Evolutionary conservation across 305 asterid species (phyloP).

Genomic region (Plantago lanceolata): DNA sequence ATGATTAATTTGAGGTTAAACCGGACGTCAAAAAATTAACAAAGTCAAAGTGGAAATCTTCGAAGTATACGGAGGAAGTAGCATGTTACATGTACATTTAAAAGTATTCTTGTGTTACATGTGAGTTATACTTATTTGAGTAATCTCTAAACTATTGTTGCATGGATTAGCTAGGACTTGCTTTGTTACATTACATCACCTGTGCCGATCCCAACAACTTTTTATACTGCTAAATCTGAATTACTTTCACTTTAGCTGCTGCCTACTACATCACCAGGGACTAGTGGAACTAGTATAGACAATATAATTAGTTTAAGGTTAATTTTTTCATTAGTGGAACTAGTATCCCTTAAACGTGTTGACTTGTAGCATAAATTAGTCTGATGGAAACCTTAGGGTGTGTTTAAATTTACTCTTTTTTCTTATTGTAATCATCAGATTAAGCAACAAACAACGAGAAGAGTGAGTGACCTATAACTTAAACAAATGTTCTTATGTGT

Average conservation of each 20-base stretch:
- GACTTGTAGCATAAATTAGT: conserved; percentile 18
- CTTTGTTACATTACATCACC: not conserved
- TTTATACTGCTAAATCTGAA: conserved; percentile 11
- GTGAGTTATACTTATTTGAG: not conserved
- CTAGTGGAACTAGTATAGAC: conserved; percentile 18
- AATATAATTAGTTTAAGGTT: conserved; percentile 19
- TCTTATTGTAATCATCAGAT: not conserved
- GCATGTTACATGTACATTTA: not conserved
- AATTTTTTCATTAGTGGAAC: conserved; percentile 7
- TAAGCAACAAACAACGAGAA: not conserved
- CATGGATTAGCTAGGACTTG: too few relatives aligned
- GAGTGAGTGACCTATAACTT: too few relatives aligned
- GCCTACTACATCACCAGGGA: conserved; percentile 23
- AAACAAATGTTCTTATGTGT: too few relatives aligned
- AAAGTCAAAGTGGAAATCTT: too few relatives aligned
- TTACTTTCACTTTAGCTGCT: not conserved
- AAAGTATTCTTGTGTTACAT: not conserved
- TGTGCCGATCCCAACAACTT: conserved; percentile 12
- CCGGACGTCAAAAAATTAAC: too few relatives aligned
- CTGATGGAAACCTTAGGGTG: conserved; percentile 3
- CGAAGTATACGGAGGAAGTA: too few relatives aligned
- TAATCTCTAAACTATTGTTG: conserved; percentile 24
- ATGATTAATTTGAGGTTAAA: too few relatives aligned
- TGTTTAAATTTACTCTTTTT: conserved; percentile 20
- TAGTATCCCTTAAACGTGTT: conserved; percentile 28